Percentiles rank a stretch among this genome's conserved stretches.
Evolutionary conservation across 345 rosid genomes (phyloP).

Genomic region (Eucalyptus sp.): DNA sequence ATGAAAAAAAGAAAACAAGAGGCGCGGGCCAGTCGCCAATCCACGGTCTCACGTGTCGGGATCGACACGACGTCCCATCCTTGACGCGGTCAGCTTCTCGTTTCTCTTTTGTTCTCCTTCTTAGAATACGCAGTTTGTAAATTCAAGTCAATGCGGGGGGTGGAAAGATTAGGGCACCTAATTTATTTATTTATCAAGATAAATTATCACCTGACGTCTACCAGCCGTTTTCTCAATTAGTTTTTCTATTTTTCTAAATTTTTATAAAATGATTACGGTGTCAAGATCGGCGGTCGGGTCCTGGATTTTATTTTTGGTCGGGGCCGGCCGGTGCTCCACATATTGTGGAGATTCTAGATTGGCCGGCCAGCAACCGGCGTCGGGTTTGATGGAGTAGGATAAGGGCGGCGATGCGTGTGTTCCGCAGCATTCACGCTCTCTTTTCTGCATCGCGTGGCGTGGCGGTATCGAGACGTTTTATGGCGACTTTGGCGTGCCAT

Average conservation of each 20-base stretch:
- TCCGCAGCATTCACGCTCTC: background rate
- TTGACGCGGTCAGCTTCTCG: background rate
- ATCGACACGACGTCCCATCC: background rate
- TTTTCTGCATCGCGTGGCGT: too few species aligned
- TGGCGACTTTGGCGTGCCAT: background rate
- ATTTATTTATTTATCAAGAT: background rate
- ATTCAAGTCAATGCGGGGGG: background rate
- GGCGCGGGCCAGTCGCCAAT: background rate
- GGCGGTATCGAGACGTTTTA: background rate
- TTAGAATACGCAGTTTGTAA: background rate
- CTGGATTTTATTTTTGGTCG: background rate
- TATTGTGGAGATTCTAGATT: background rate
- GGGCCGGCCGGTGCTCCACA: background rate
- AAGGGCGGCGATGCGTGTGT: background rate
- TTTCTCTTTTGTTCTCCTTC: background rate
- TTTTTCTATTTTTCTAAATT: too few species aligned
- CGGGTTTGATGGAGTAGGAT: background rate
- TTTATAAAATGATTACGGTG: background rate
- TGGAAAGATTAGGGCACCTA: background rate
- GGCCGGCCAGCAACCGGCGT: background rate
- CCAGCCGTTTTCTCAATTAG: too few species aligned
- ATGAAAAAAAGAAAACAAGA: background rate
- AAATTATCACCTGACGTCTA: too few species aligned
- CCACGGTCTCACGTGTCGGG: background rate
- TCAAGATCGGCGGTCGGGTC: background rate